Evolutionary conservation across 805 yeast species (phyloP), one percentile per base, ranked within the genome.

Genomic region (Kuraishia ogatae): DNA sequence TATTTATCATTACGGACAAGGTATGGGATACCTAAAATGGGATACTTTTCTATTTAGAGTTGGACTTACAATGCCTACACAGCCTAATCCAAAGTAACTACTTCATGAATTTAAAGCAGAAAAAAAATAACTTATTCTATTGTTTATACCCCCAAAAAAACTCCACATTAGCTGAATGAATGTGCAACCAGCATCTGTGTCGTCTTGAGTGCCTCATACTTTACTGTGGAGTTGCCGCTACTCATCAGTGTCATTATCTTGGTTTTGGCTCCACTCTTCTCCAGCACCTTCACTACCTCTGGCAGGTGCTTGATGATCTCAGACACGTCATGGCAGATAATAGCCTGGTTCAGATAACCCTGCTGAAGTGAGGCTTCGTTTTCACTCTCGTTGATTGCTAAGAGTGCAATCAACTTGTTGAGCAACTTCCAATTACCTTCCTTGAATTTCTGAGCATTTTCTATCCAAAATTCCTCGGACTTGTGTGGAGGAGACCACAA

Each of bases 171-270:
- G 54, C 73, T 79, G 61, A 86, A 80, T n/a, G 86, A 78, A 65
- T 89, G 90, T 2, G 97, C 90, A 54, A 94, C 96, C 63, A 94
- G 82, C 56, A 85, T 81, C 74, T 94, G 99, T n/a, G 97, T 89
- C 2, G 97, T 91, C 69, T 89, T 89, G 66, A 94, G 80, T 1
- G 98, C 98, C 74, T 93, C 97, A 67, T 87, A 94, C 67, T 93
- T 89, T 61, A 94, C 92, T 66, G 89, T 94, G 22, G 92, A 80
- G 68, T 91, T 92, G 48, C 85, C 81, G 56, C 84, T 82, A 64
- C 81, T 83, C 83, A 94, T 84, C 59, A 91, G 76, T 58, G 81
- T 80, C 98, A 94, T 93, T 56, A 94, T 82, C 68, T 83, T 81
- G 22, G 87, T 74, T 76, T 94, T 94, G 60, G 86, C 77, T 63